Evolutionary conservation across 148 eudicot genomes (phyloP), one percentile per base, ranked within the genome.

Genomic region (Amaranthus palmeri): DNA sequence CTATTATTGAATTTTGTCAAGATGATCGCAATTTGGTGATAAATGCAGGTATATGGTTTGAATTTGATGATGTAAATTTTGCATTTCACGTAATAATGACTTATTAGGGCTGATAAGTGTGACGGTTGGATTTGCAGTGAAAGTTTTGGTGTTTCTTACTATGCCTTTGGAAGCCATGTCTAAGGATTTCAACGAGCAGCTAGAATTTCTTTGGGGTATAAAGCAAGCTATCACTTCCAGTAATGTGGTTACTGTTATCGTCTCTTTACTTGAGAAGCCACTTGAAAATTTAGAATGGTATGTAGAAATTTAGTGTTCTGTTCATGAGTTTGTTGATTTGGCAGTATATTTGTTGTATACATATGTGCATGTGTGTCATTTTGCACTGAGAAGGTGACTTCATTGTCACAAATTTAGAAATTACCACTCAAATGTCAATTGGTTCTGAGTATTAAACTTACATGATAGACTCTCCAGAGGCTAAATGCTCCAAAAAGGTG

Each of bases 131-230:
- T 70, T 49, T 79, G 74, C 87, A 95, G 99, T 95, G 81, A 95
- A 96, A 72, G 89, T 92, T 53, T 76, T 96, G 87, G 99, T 96
- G 77, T 96, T 96, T 77, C 86, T 92, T 46, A 91, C 93, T 14
- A 96, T 96, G 97, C 99, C 99, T 15, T 44, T 96, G 47, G 97
- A 96, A 77, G 81, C 80, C 36, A 47, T 82, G 14, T 92, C 99
- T 7, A 78, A 78, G 77, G 96, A 92, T 70, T 83, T 81, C 72
- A 82, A 86, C 55, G 89, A 88, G 68, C 99, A 96, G 86, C 71
- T 88, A 48, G 99, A 96, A 75, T 83, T 83, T 70, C 85, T 96
- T 11, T 92, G 99, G 97, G 86, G 75, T 43, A 76, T 92, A 71
- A 96, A 92, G 78, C 74, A 85, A 65, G 83, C 89, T 48, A 80